Base-by-base conservation (phyloP, 1,284 basidiomycete species). In the Sphaerobolus stellatus region DNA sequence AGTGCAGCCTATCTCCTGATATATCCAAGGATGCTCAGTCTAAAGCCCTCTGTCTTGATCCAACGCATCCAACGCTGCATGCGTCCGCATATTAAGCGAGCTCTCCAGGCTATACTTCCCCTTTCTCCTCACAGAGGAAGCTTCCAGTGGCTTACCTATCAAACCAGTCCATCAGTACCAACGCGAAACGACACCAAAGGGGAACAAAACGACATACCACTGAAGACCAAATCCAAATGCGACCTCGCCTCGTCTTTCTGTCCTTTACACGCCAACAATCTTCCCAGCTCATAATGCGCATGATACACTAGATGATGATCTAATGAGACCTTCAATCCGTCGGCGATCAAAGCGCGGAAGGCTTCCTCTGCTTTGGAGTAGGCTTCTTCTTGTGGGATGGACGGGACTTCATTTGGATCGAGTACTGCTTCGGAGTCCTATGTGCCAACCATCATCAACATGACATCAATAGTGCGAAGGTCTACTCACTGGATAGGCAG, bases 231-330 rank as follows among this genome's bases (percentile, higher is more conserved):
- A 50, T 84, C 79, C 50, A 86, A 76, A 61, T 88, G 79, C 47
- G 67, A 58, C 54, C 74, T 75, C 2, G 84, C 84, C 43, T 76
- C 71, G 1, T 72, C 71, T 45, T 74, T 72, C 56, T 83, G 75
- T 2, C 81, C 81, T 64, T 77, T 74, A 53, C 77, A 75, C n/a
- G 78, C 77, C 56, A 81, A 74, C 52, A 88, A 67, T 8, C 81
- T 72, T 4, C 84, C 86, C 18, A 84, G 72, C 70, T 89, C 86
- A 67, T 80, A 87, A 63, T 88, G n/a, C 20, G 87, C 78, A 62
- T 86, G 82, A 68, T 90, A 94, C 6, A 92, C 81, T 34, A 94
- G 64, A 64, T 88, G 84, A 66, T 93, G 91, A 64, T 93, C 90
- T 44, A 91, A 75, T 68, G 88, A 82, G 54, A 98, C 88, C 68